Evolutionary conservation across 495 filamentous ascomycete species (phyloP).

Genomic region (Annulohypoxylon nitens): DNA sequence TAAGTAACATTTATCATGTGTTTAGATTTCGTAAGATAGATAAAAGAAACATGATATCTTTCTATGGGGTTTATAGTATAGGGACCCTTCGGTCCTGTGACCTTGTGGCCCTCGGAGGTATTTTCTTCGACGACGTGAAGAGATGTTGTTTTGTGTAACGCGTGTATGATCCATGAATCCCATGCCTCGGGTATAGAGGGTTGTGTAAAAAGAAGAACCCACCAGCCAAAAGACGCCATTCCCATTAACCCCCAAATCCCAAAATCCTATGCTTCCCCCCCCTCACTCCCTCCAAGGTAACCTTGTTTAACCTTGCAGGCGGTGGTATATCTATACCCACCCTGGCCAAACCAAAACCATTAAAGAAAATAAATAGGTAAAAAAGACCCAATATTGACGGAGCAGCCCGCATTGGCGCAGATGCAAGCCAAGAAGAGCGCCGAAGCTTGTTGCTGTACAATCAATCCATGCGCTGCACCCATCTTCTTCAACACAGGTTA

Average conservation of each 20-base stretch:
- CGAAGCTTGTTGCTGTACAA: conserved; percentile 43
- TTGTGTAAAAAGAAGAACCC: conserved; percentile 25
- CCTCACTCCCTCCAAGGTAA: conserved; percentile 23
- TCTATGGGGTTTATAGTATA: conserved; percentile 21
- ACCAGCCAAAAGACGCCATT: conserved; percentile 42
- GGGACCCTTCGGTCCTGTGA: not conserved
- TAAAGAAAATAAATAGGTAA: conserved; percentile 11
- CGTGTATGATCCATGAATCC: conserved; percentile 42
- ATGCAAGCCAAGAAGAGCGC: conserved; percentile 34
- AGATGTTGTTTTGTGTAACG: conserved; percentile 38
- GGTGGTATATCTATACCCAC: conserved; percentile 33
- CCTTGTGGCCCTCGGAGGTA: conserved; percentile 10
- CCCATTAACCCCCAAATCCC: conserved; percentile 34
- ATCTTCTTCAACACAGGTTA: conserved; percentile 29
- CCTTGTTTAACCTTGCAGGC: conserved; percentile 28
- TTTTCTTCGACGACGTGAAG: conserved; percentile 17
- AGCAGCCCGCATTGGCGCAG: conserved; percentile 13
- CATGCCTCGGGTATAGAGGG: conserved; percentile 44
- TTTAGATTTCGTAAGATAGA: conserved; percentile 6
- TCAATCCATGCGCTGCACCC: conserved; percentile 38
- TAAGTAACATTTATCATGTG: conserved; percentile 23
- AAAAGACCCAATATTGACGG: conserved; percentile 29
- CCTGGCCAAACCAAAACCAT: conserved; percentile 18
- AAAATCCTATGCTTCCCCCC: conserved; percentile 32
- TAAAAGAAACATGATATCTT: conserved; percentile 21